A percentile compares a stretch with the other conserved stretches of the same genome.
Conservation (phyloP, 2,329 filamentous ascomycete genomes). For the Penicillium sp. region DNA sequence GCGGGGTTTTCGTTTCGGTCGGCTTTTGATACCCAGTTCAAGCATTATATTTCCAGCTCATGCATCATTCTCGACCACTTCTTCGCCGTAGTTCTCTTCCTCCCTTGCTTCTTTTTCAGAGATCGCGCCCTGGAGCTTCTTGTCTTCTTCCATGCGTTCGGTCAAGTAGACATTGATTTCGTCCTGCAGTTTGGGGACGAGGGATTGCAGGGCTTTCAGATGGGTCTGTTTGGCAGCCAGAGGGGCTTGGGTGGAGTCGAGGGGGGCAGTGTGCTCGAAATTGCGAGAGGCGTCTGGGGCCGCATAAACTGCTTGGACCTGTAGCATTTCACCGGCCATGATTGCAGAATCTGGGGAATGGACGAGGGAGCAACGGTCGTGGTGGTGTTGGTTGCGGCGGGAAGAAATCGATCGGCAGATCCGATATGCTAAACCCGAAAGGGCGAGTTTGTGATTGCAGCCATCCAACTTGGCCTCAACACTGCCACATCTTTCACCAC, state of each 20-base stretch:
- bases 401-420: constrained; percentile 6
- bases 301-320: constrained; percentile 26
- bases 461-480: constrained; percentile 4
- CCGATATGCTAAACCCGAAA: constrained; percentile 13
- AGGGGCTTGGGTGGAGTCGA: constrained; percentile 15
- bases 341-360: not conserved
- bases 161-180: constrained; percentile 57
- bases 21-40: not conserved
- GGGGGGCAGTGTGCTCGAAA: constrained; percentile 30
- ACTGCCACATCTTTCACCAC: constrained; percentile 2
- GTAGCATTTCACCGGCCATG: constrained; percentile 7
- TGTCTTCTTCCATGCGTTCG: constrained; percentile 58
- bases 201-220: constrained; percentile 47
- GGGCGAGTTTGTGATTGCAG: constrained; percentile 7
- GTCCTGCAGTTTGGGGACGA: constrained; percentile 49
- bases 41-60: constrained; percentile 26
- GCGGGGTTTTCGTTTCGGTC: constrained; percentile 10
- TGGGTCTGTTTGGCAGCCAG: constrained; percentile 48
- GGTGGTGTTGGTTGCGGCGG: no score
- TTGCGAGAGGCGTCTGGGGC: constrained; percentile 27
- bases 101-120: constrained; percentile 41
- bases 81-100: constrained; percentile 72
- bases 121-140: constrained; percentile 35
- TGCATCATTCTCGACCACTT: constrained; percentile 63
- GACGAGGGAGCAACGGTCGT: not conserved